These are phyloP conservation scores for Monilinia fructigena DNA, from an alignment of 2,329 filamentous ascomycete genomes.

Conservation along the genomic window DNA sequence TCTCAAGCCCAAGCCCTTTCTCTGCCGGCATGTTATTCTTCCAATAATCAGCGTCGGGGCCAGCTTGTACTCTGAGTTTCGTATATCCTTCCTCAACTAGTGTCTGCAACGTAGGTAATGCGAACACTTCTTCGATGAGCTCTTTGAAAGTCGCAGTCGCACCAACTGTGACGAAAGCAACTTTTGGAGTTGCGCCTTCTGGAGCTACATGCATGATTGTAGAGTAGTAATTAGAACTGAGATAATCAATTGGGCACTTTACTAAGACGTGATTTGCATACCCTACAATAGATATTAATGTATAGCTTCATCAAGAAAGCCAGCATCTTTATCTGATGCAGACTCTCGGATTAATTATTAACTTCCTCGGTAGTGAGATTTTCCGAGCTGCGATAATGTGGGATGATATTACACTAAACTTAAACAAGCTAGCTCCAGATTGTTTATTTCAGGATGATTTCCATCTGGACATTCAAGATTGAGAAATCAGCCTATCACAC, in stretches of 20 bases:
- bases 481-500: conserved; percentile 20
- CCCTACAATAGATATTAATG: neutral
- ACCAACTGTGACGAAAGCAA: conserved; percentile 85
- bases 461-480: conserved; percentile 8
- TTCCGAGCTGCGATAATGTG: conserved; percentile 17
- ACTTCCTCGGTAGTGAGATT: neutral
- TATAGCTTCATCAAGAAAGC: neutral
- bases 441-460: conserved; percentile 19
- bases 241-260: neutral
- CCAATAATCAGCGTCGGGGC: conserved; percentile 61
- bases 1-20: conserved; percentile 44
- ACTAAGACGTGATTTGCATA: neutral
- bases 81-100: conserved; percentile 64
- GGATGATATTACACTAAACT: neutral
- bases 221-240: neutral
- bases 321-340: neutral
- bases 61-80: conserved; percentile 76
- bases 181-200: neutral
- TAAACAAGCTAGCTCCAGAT: neutral
- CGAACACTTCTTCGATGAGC: conserved; percentile 66
- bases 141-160: conserved; percentile 81
- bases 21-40: conserved; percentile 31
- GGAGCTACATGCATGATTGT: neutral
- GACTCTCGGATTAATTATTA: neutral
- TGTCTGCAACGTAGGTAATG: conserved; percentile 58